Base-by-base conservation (phyloP, 495 filamentous ascomycete species). In the Durotheca rogersii region DNA sequence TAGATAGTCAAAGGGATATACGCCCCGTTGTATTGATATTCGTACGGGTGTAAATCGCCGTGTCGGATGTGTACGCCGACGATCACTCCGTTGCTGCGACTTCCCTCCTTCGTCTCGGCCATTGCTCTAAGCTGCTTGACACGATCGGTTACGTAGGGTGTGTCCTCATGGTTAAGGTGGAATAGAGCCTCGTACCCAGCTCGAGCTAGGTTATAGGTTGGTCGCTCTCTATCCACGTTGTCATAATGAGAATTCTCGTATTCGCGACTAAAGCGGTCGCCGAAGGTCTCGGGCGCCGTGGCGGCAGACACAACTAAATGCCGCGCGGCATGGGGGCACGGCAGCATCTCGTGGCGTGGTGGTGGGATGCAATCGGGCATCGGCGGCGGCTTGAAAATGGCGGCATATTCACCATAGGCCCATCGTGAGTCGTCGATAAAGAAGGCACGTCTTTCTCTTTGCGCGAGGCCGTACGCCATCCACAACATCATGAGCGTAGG, bases 371-470 rank as follows among this genome's bases (percentile, higher is more conserved):
- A 89, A 9, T 62, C 53, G 3, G 78, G 77, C 5, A 71, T 44
- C 0, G 83, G 79, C 4, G 80, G 81, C 9, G 81, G 67, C n/a
- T 71, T 61, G 65, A 90, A 90, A 60, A 81, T 88, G 41, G 74
- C 74, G 1, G 69, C 75, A 60, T 84, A 90, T 30, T 77, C 70
- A 2, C 88, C 87, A 61, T 89, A 91, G 1, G 83, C 78, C 87
- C 87, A 91, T 47, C 81, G 73, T 4, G 81, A 79, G 61, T 89
- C 87, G 56, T 90, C 84, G 53, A 90, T 68, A 66, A 89, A 89
- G 59, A 90, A 91, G 1, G 79, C 75, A 15, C 87, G 67, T 7
- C 73, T 77, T 61, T 91, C 86, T 40, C 79, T 75, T 57, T 81
- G 69, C 4, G 87, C 86, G 27, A 90, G 67, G 7, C 86, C 87